Conservation (phyloP, 345 rosid genomes). For the Rhodomyrtus tomentosa region DNA sequence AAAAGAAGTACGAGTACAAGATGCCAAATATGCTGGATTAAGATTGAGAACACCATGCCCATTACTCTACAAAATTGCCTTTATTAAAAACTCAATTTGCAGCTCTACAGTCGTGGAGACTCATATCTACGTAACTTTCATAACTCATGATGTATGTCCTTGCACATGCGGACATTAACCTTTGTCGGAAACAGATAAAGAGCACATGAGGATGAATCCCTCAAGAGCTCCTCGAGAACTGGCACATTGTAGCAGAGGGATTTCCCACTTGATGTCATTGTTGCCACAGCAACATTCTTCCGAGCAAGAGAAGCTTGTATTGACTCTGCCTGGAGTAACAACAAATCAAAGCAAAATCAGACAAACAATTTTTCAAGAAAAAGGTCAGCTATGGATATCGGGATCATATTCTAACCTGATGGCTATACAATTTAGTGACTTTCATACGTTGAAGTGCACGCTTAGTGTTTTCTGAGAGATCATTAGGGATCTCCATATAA, state of each 20-base stretch:
- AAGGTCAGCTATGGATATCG: conserved; percentile 14
- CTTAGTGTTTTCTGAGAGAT: conserved; percentile 54
- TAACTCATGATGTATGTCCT: background rate
- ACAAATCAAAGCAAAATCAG: background rate
- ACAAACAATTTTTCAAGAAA: background rate
- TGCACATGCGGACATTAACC: conserved; percentile 16
- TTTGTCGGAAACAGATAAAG: conserved; percentile 89
- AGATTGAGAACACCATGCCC: background rate
- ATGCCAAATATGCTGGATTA: background rate
- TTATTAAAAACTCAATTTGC: background rate
- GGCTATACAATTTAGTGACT: conserved; percentile 62
- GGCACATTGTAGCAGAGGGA: conserved; percentile 96
- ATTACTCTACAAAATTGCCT: background rate
- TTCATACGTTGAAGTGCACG: conserved; percentile 57
- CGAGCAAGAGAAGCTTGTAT: conserved; percentile 59
- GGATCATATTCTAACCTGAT: conserved; percentile 57
- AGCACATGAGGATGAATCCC: conserved; percentile 64
- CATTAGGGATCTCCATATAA: conserved; percentile 37
- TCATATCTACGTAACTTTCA: background rate
- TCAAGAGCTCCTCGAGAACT: conserved; percentile 67
- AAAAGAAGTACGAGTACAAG: background rate
- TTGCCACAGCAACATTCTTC: conserved; percentile 80
- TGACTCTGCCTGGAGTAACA: conserved; percentile 61
- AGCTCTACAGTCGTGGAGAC: background rate
- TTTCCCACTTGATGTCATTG: conserved; percentile 97